Evolutionary conservation across 148 eudicot genomes (phyloP).

Genomic region (Rhododendron griersonianum): DNA sequence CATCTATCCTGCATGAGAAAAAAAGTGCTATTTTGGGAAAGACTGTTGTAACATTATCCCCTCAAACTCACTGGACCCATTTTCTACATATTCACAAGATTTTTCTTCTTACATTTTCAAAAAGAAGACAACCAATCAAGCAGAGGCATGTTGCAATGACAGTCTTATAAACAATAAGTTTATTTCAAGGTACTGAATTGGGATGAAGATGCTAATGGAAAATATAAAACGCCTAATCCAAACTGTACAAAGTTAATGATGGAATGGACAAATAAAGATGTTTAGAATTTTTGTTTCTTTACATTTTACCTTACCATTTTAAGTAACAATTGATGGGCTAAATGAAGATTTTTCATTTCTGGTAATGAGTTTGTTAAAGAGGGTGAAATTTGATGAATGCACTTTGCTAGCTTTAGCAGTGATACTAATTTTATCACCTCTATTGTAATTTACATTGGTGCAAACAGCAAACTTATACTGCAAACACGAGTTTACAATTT

Average conservation of each 20-base stretch:
- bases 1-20: neutral
- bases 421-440: neutral
- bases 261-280: neutral
- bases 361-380: neutral
- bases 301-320: neutral
- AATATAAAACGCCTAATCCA: neutral
- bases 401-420: neutral
- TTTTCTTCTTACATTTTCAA: neutral
- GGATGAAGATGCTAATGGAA: neutral
- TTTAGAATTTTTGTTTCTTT: neutral
- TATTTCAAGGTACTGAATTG: neutral
- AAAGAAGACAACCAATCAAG: neutral
- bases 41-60: neutral
- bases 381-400: neutral
- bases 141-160: neutral
- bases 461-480: neutral
- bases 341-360: neutral
- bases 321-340: neutral
- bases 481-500: neutral
- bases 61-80: neutral
- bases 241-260: neutral
- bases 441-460: neutral
- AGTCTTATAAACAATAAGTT: neutral
- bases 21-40: neutral
- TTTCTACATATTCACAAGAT: neutral